These are phyloP conservation scores for Suillus decipiens DNA, from an alignment of 768 basidiomycete genomes.

Conservation along the genomic window DNA sequence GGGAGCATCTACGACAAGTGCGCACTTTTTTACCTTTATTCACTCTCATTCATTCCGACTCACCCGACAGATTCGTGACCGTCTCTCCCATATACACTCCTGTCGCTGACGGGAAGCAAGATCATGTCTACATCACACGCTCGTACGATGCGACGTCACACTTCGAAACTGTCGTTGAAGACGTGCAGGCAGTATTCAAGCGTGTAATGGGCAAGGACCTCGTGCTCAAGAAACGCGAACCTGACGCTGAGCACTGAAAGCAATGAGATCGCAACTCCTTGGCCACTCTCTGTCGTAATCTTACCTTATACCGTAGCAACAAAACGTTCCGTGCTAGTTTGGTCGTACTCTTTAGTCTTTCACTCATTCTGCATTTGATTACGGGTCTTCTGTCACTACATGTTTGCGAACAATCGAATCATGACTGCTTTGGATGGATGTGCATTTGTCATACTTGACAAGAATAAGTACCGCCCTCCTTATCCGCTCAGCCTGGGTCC, in stretches of 20 bases:
- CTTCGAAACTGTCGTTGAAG: conserved; percentile 98
- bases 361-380: background rate
- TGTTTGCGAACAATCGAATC: conserved; percentile 1
- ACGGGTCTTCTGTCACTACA: background rate
- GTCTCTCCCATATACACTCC: conserved; percentile 89
- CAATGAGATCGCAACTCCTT: background rate
- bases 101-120: conserved; percentile 73
- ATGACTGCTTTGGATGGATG: background rate
- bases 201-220: conserved; percentile 76
- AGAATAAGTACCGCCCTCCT: background rate
- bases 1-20: conserved; percentile 95
- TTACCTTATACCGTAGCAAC: conserved; percentile 4
- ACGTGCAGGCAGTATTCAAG: conserved; percentile 96
- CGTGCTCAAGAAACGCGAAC: conserved; percentile 86
- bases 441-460: background rate
- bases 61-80: conserved; percentile 73
- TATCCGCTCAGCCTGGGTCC: background rate
- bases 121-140: conserved; percentile 96
- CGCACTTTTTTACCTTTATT: conserved; percentile 25
- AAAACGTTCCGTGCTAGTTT: conserved; percentile 2
- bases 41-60: conserved; percentile 14
- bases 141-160: conserved; percentile 99
- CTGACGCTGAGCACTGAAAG: conserved; percentile 54
- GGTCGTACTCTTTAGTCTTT: conserved; percentile 4
- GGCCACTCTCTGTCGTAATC: background rate